These are phyloP conservation scores for Pseudozyma thailandica DNA, from an alignment of 1,284 basidiomycete species.

Conservation along the genomic window DNA sequence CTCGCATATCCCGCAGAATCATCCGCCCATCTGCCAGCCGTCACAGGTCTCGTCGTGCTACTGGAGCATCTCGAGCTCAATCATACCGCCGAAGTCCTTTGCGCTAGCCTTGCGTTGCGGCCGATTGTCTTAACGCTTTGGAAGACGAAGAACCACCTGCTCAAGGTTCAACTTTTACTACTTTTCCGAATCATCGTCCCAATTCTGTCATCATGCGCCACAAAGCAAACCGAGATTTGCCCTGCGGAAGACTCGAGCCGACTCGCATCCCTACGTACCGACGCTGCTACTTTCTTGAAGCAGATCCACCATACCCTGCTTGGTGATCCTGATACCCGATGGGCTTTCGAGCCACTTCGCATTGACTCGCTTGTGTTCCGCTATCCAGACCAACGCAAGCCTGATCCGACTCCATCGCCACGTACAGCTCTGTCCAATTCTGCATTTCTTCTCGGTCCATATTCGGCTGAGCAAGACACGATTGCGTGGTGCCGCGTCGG, in stretches of 20 bases:
- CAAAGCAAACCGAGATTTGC: conserved; percentile 14
- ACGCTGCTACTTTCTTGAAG: conserved; percentile 12
- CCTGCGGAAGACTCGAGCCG: neutral
- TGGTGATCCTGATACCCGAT: conserved; percentile 28
- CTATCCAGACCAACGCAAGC: conserved; percentile 4
- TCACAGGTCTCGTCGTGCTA: conserved; percentile 47
- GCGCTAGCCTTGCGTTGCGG: conserved; percentile 25
- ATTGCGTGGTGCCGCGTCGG: conserved; percentile 24
- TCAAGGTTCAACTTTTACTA: conserved; percentile 57
- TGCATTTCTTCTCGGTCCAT: conserved; percentile 21
- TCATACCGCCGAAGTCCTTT: conserved; percentile 20
- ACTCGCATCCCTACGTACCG: neutral
- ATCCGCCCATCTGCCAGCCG: conserved; percentile 48
- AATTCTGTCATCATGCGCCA: conserved; percentile 16
- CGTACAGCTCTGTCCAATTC: conserved; percentile 4
- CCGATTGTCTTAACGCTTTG: conserved; percentile 26
- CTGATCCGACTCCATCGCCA: neutral
- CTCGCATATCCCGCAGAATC: conserved; percentile 37
- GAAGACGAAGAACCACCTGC: conserved; percentile 40
- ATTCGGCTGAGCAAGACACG: conserved; percentile 13
- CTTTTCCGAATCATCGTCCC: conserved; percentile 42
- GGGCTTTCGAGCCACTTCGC: conserved; percentile 29
- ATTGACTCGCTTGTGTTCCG: conserved; percentile 22
- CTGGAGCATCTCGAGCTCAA: conserved; percentile 55
- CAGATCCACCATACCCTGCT: conserved; percentile 18